Percentiles rank a stretch among this genome's conserved stretches.
phyloP scores from a whole-genome alignment of 129 eudicot genomes.

The Flaveria robusta region DNA sequence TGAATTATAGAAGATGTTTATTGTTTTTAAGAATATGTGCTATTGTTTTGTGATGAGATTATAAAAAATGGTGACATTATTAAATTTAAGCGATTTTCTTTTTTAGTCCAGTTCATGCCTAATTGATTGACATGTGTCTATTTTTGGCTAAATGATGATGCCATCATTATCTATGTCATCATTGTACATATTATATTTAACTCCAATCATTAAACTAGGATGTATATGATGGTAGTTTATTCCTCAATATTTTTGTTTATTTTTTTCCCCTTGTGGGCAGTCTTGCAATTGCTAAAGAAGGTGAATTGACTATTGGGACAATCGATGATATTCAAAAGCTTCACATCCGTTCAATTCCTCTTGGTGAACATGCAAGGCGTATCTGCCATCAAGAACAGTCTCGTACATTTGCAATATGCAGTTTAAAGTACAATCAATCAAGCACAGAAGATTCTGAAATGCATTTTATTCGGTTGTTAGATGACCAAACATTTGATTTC shows the following conservation, averaged over 20 bases:
- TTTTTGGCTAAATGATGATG: neutral
- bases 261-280: slow-evolving; percentile 38
- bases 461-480: slow-evolving; percentile 85
- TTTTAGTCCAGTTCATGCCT: neutral
- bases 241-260: neutral
- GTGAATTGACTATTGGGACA: slow-evolving; percentile 90
- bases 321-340: slow-evolving; percentile 97
- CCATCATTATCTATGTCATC: neutral
- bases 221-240: neutral
- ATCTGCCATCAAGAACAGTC: slow-evolving; percentile 97
- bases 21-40: neutral
- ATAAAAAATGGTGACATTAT: neutral
- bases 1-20: neutral
- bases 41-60: neutral
- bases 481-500: slow-evolving; percentile 94
- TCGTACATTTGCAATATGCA: slow-evolving; percentile 84
- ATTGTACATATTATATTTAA: neutral
- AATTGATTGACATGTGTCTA: neutral
- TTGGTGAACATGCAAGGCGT: slow-evolving; percentile 95
- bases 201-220: neutral
- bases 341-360: slow-evolving; percentile 90
- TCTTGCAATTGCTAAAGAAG: slow-evolving; percentile 97
- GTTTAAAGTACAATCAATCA: slow-evolving; percentile 77
- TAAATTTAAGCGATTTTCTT: neutral
- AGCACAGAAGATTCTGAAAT: slow-evolving; percentile 78